Evolutionary conservation across 2,329 filamentous ascomycete genomes (phyloP).

Genomic region (Nothopassalora personata): DNA sequence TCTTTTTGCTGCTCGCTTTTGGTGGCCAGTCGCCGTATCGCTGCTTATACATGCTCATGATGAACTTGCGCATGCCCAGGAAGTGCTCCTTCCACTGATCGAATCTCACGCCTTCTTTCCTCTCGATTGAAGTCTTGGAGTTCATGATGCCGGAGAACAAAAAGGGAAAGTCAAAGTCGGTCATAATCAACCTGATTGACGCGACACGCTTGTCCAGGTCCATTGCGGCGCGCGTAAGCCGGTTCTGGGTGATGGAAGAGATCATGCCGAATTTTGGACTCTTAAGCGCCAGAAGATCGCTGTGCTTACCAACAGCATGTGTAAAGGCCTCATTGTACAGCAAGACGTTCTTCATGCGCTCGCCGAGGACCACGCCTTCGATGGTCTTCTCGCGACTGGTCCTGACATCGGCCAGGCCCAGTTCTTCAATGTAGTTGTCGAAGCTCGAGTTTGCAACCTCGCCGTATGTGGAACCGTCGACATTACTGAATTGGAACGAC

Average conservation of each 20-base stretch:
- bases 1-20: conserved; percentile 87
- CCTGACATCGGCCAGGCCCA: conserved; percentile 72
- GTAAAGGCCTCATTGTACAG: conserved; percentile 90
- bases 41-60: conserved; percentile 63
- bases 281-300: conserved; percentile 64
- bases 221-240: conserved; percentile 75
- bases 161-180: conserved; percentile 85
- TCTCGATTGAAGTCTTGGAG: conserved; percentile 71
- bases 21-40: conserved; percentile 79
- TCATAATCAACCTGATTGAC: conserved; percentile 66
- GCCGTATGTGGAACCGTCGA: conserved; percentile 59
- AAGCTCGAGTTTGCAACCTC: conserved; percentile 61
- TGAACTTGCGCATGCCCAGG: conserved; percentile 66
- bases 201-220: conserved; percentile 70
- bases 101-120: conserved; percentile 70
- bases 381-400: conserved; percentile 81
- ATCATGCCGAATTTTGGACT: conserved; percentile 67
- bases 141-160: conserved; percentile 83
- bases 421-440: conserved; percentile 69
- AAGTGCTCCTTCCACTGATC: conserved; percentile 77
- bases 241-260: conserved; percentile 64
- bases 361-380: conserved; percentile 81
- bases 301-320: conserved; percentile 79
- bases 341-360: conserved; percentile 73
- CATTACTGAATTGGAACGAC: conserved; percentile 56